Evolutionary conservation across 2,329 filamentous ascomycete species (phyloP).

Genomic region (Aspergillus neotritici): DNA sequence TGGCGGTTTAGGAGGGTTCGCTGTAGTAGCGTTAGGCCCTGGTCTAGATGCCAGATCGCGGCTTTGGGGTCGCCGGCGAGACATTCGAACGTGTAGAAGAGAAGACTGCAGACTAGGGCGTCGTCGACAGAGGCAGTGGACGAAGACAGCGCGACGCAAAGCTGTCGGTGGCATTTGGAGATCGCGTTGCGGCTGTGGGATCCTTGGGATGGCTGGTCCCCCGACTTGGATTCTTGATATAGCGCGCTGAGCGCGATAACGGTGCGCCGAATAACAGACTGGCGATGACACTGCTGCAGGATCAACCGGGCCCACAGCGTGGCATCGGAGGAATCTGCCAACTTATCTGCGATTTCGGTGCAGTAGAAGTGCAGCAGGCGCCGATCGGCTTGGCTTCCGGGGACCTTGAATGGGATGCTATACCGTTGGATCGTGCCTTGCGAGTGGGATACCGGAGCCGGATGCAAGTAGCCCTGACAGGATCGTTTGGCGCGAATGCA

Average conservation of each 20-base stretch:
- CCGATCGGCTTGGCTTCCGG: constrained; percentile 19
- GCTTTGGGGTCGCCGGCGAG: constrained; percentile 17
- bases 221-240: no score
- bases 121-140: constrained; percentile 15
- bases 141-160: constrained; percentile 16
- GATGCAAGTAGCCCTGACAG: constrained; percentile 18
- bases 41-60: constrained; percentile 22
- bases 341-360: constrained; percentile 11
- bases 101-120: constrained; percentile 21
- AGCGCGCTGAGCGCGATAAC: constrained; percentile 17
- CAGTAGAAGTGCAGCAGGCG: constrained; percentile 22
- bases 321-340: constrained; percentile 16
- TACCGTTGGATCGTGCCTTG: constrained; percentile 11
- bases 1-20: background rate
- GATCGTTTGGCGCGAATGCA: constrained; percentile 18
- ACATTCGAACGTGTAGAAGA: constrained; percentile 23
- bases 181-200: no score
- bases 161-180: constrained; percentile 21
- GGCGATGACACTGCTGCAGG: constrained; percentile 17
- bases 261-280: constrained; percentile 19
- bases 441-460: background rate
- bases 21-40: constrained; percentile 17
- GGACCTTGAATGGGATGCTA: constrained; percentile 21
- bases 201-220: no score
- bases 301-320: constrained; percentile 17